phyloP scores from a whole-genome alignment of 306 rosid genomes.

The Corylus heterophylla region DNA sequence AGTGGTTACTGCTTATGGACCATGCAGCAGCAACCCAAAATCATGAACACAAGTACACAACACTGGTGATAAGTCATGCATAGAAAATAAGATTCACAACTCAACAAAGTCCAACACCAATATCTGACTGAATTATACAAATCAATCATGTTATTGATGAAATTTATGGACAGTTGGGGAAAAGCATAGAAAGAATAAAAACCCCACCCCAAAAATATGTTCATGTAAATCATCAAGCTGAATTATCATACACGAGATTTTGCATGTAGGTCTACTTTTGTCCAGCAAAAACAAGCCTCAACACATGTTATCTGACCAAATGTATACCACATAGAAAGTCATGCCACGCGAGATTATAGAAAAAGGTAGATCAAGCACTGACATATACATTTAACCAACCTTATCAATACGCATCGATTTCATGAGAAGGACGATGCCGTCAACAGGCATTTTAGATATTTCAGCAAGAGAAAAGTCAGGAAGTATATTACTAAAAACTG shows the following conservation, averaged over 20 bases:
- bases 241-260: not conserved
- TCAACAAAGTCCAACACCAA: not conserved
- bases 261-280: not conserved
- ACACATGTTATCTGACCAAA: not conserved
- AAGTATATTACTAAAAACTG: constrained; percentile 64
- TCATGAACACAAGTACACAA: constrained; percentile 11
- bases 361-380: constrained; percentile 5
- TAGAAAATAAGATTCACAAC: not conserved
- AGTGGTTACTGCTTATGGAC: constrained; percentile 8
- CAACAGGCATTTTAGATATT: constrained; percentile 81
- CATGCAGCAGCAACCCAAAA: constrained; percentile 11
- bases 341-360: not conserved
- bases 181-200: not conserved
- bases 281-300: not conserved
- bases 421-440: constrained; percentile 79
- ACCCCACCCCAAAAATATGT: not conserved
- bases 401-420: constrained; percentile 82
- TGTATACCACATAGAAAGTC: not conserved
- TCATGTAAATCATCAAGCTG: not conserved
- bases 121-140: not conserved
- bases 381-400: constrained; percentile 40
- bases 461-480: constrained; percentile 76
- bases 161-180: not conserved
- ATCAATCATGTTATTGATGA: constrained; percentile 16
- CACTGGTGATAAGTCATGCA: constrained; percentile 9